A percentile compares a stretch with the other conserved stretches of the same genome.
phyloP scores from a whole-genome alignment of 2,329 filamentous ascomycete species.

The Aspergillus cejpii region DNA sequence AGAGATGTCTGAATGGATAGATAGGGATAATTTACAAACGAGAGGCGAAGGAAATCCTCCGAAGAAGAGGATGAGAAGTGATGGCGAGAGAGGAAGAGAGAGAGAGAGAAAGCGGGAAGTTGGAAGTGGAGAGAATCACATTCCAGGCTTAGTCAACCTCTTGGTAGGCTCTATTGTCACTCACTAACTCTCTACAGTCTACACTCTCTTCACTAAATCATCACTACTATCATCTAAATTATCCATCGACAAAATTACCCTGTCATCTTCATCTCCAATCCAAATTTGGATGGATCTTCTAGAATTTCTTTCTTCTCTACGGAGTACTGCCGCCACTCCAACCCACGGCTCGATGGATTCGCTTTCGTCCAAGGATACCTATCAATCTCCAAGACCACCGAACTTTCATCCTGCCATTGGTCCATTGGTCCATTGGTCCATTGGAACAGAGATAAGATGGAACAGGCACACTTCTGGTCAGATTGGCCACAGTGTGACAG shows the following conservation, averaged over 20 bases:
- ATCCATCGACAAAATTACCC: too few species aligned
- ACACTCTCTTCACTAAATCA: too few species aligned
- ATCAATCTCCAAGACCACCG: neutral
- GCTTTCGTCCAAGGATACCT: neutral
- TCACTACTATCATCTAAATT: too few species aligned
- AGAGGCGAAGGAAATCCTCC: constrained; percentile 8
- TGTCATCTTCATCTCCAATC: too few species aligned
- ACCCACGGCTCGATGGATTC: neutral
- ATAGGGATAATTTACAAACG: constrained; percentile 1
- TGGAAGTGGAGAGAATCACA: neutral
- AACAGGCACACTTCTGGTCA: neutral
- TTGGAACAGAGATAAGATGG: neutral
- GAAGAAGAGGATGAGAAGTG: constrained; percentile 13
- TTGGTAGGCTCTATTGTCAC: too few species aligned
- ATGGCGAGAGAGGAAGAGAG: constrained; percentile 6
- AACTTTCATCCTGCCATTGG: neutral
- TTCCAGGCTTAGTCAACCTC: constrained; percentile 4
- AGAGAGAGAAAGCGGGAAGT: constrained; percentile 9
- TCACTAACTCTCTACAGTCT: too few species aligned
- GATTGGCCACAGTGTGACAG: neutral
- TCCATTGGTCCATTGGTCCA: neutral
- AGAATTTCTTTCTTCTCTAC: too few species aligned
- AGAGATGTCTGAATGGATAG: constrained; percentile 10
- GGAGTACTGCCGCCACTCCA: neutral
- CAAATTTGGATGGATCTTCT: too few species aligned